Evolutionary conservation across 768 basidiomycete species (phyloP).

Genomic region (Cyathus striatus): DNA sequence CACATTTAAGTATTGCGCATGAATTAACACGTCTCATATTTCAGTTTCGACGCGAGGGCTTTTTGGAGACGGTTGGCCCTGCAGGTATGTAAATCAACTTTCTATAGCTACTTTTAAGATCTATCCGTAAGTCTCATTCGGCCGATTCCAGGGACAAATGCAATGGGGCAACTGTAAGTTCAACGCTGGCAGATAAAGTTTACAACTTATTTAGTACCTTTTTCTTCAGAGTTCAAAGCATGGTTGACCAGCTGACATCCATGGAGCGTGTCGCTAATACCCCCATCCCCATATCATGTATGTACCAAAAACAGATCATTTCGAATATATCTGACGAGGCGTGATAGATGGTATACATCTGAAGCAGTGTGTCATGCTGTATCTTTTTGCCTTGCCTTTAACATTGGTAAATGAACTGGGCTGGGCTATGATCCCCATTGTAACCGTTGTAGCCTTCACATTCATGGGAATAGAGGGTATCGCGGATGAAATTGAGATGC

Average conservation of each 20-base stretch:
- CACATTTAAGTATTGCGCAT: slow-evolving; percentile 61
- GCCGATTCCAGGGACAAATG: slow-evolving; percentile 74
- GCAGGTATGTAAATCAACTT: slow-evolving; percentile 46
- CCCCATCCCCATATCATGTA: slow-evolving; percentile 74
- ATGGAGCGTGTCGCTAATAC: slow-evolving; percentile 94
- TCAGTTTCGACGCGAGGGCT: slow-evolving; percentile 72
- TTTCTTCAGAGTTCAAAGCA: slow-evolving; percentile 55
- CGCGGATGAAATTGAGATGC: slow-evolving; percentile 92
- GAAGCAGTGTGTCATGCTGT: slow-evolving; percentile 92
- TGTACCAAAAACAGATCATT: too few relatives aligned
- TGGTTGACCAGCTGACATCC: slow-evolving; percentile 79
- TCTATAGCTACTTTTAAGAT: background rate
- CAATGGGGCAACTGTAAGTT: slow-evolving; percentile 62
- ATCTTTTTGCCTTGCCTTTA: slow-evolving; percentile 87
- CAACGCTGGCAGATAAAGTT: background rate
- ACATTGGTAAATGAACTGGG: slow-evolving; percentile 79
- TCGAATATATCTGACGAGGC: too few relatives aligned
- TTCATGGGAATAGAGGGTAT: slow-evolving; percentile 96
- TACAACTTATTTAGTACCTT: slow-evolving; percentile 2
- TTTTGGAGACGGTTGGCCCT: slow-evolving; percentile 85
- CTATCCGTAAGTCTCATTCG: slow-evolving; percentile 2
- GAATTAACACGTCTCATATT: slow-evolving; percentile 71
- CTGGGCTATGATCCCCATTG: slow-evolving; percentile 81
- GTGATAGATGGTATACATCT: slow-evolving; percentile 79
- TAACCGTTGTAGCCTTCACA: slow-evolving; percentile 84